Evolutionary conservation across 371 early-diverging fungal species (phyloP).

Genomic region (Nosema granulosis): DNA sequence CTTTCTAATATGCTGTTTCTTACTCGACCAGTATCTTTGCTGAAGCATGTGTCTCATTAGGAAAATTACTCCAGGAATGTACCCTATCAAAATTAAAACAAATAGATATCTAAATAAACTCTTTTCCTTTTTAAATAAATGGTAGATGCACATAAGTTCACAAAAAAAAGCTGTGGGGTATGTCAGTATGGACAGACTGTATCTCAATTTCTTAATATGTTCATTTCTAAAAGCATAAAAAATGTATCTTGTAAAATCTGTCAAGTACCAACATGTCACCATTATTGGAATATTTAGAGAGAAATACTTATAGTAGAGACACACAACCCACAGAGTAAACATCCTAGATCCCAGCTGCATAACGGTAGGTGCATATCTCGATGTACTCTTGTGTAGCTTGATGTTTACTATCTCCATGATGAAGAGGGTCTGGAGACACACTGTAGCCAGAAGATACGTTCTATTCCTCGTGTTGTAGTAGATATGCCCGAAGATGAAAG

Average conservation of each 20-base stretch:
- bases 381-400: slow-evolving; percentile 24
- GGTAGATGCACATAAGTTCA: slow-evolving; percentile 31
- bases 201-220: slow-evolving; percentile 39
- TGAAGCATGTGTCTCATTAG: slow-evolving; percentile 46
- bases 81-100: slow-evolving; percentile 11
- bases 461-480: slow-evolving; percentile 27
- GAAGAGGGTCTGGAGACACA: slow-evolving; percentile 48
- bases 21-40: slow-evolving; percentile 22
- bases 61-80: slow-evolving; percentile 31
- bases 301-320: slow-evolving; percentile 28
- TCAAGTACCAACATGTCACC: slow-evolving; percentile 45
- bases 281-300: slow-evolving; percentile 33
- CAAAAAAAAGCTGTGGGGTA: slow-evolving; percentile 47
- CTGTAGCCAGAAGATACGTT: slow-evolving; percentile 28
- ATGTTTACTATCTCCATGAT: slow-evolving; percentile 55
- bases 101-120: background rate
- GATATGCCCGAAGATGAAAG: slow-evolving; percentile 13
- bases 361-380: slow-evolving; percentile 45
- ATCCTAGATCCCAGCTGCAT: slow-evolving; percentile 47
- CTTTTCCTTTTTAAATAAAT: background rate
- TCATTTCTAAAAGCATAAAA: slow-evolving; percentile 43
- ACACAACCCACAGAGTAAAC: slow-evolving; percentile 48
- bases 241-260: slow-evolving; percentile 49
- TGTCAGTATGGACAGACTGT: slow-evolving; percentile 50
- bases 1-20: background rate